These are phyloP conservation scores for Aphanomyces cochlioides DNA, from an alignment of 352 stramenopile genomes.

Conservation along the genomic window DNA sequence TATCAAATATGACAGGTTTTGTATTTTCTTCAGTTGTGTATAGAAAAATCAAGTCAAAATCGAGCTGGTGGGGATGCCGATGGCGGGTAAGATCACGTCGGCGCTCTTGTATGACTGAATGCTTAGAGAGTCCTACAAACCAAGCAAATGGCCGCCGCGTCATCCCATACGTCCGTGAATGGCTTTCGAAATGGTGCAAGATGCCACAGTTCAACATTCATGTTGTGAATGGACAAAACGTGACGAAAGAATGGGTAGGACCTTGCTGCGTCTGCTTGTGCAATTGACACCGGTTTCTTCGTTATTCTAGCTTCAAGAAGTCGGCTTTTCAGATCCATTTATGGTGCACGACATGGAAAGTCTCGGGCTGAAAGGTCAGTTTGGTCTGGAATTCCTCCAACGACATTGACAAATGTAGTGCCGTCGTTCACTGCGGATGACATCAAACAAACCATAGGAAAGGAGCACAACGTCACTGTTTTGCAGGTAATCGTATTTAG, in stretches of 20 bases:
- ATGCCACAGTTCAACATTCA: background rate
- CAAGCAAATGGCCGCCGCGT: background rate
- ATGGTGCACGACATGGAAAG: constrained; percentile 6
- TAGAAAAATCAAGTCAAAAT: background rate
- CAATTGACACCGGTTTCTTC: background rate
- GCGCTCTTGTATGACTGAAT: background rate
- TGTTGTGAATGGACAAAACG: constrained; percentile 28
- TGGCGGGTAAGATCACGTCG: background rate
- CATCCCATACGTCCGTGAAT: constrained; percentile 1
- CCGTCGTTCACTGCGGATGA: background rate
- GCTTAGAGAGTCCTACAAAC: background rate
- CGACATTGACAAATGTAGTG: background rate
- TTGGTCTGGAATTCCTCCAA: no score
- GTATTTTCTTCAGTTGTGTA: background rate
- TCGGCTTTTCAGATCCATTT: constrained; percentile 14
- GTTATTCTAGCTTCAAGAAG: constrained; percentile 16
- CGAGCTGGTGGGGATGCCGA: background rate
- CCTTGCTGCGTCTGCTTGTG: background rate
- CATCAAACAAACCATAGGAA: background rate
- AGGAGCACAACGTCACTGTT: background rate
- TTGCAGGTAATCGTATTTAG: background rate
- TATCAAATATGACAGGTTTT: background rate
- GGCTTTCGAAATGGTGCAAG: constrained; percentile 1
- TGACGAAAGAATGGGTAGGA: constrained; percentile 26
- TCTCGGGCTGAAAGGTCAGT: constrained; percentile 13